Evolutionary conservation across 2,329 filamentous ascomycete species (phyloP).

Genomic region (Colletotrichum liriopes): DNA sequence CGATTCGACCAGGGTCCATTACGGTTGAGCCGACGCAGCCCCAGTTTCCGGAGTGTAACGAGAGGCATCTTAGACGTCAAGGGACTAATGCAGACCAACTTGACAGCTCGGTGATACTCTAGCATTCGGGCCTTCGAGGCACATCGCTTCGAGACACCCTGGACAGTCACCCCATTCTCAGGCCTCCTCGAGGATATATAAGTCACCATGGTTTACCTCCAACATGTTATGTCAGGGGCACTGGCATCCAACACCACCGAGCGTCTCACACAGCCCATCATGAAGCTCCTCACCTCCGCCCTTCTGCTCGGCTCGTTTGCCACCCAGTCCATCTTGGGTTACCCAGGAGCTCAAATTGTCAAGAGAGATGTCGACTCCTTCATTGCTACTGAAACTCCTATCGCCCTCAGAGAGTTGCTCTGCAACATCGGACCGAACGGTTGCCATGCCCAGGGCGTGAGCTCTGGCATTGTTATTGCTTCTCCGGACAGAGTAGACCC

Average conservation of each 20-base stretch:
- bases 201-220: slow-evolving; percentile 37
- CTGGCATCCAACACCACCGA: slow-evolving; percentile 40
- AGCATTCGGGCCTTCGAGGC: slow-evolving; percentile 41
- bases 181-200: slow-evolving; percentile 27
- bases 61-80: slow-evolving; percentile 15
- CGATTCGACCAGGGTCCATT: not conserved
- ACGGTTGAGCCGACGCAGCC: slow-evolving; percentile 23
- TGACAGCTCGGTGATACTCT: slow-evolving; percentile 40
- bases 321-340: slow-evolving; percentile 66
- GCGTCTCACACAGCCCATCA: slow-evolving; percentile 57
- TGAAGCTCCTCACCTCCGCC: slow-evolving; percentile 66
- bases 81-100: slow-evolving; percentile 34
- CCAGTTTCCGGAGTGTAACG: slow-evolving; percentile 13
- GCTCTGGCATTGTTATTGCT: slow-evolving; percentile 69
- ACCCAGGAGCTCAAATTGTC: slow-evolving; percentile 59
- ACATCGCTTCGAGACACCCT: slow-evolving; percentile 26
- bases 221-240: slow-evolving; percentile 33
- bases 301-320: slow-evolving; percentile 67
- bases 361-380: slow-evolving; percentile 69
- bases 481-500: slow-evolving; percentile 69
- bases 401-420: slow-evolving; percentile 67
- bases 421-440: slow-evolving; percentile 74
- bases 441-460: slow-evolving; percentile 63
- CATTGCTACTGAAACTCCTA: slow-evolving; percentile 65
- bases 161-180: not conserved